Conservation (phyloP, 2,329 filamentous ascomycete species). For the Talaromyces sp. region DNA sequence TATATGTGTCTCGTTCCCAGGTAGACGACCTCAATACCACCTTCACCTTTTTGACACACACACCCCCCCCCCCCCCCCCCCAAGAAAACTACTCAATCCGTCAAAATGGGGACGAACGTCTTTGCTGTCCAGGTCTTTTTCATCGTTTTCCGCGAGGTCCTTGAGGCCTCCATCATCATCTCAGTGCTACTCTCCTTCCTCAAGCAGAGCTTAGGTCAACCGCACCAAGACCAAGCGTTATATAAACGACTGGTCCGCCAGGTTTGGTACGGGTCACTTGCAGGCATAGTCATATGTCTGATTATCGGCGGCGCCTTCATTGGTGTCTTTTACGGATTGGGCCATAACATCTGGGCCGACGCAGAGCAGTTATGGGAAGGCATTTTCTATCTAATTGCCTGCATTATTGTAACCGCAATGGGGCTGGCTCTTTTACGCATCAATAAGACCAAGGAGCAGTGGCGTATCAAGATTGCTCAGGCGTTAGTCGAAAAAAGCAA, state of each 20-base stretch:
- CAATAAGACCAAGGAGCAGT: conserved; percentile 79
- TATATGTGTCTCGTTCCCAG: not conserved
- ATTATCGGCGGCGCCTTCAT: conserved; percentile 63
- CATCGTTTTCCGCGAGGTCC: conserved; percentile 78
- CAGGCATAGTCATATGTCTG: conserved; percentile 61
- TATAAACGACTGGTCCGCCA: conserved; percentile 66
- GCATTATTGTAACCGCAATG: conserved; percentile 75
- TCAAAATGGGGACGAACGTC: conserved; percentile 13
- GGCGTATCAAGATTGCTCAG: conserved; percentile 73
- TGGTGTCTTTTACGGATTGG: conserved; percentile 66
- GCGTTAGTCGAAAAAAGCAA: conserved; percentile 52
- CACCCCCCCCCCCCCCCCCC: too few relatives aligned
- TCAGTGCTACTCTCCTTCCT: conserved; percentile 82
- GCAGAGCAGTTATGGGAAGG: conserved; percentile 79
- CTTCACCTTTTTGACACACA: not conserved
- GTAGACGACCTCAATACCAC: not conserved
- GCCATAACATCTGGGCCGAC: conserved; percentile 59
- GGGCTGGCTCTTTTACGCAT: conserved; percentile 75
- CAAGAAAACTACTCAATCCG: not conserved
- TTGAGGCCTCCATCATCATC: conserved; percentile 79
- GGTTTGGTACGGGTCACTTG: conserved; percentile 63
- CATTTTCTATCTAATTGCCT: conserved; percentile 67
- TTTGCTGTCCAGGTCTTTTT: conserved; percentile 61
- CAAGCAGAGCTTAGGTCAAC: conserved; percentile 67
- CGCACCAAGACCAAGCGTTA: conserved; percentile 54